phyloP scores from a whole-genome alignment of 2,329 filamentous ascomycete species.

The Colletotrichum coccodes region DNA sequence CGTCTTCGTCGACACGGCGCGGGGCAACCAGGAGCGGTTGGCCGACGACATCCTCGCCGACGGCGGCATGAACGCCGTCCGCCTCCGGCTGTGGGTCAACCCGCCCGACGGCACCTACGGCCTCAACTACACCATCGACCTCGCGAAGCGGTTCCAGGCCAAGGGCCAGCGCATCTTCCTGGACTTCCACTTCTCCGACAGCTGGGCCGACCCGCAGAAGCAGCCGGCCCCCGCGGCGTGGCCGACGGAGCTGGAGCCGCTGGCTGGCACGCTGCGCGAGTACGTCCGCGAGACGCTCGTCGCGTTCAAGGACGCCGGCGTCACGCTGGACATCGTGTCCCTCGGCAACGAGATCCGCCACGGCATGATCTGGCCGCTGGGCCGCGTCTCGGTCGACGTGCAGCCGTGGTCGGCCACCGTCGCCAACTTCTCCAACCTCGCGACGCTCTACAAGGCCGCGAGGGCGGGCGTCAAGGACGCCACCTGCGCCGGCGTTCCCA shows the following conservation, averaged over 20 bases:
- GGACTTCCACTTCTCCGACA: constrained; percentile 45
- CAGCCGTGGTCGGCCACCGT: constrained; percentile 42
- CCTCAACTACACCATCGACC: constrained; percentile 37
- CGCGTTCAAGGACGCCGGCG: constrained; percentile 48
- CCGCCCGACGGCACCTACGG: constrained; percentile 29
- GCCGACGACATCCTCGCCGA: constrained; percentile 30
- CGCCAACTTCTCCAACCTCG: constrained; percentile 43
- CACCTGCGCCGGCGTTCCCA: constrained; percentile 33
- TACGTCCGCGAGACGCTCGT: constrained; percentile 49
- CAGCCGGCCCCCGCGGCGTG: constrained; percentile 45
- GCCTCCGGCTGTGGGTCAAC: constrained; percentile 28
- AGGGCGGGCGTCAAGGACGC: constrained; percentile 24
- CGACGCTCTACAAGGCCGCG: constrained; percentile 40
- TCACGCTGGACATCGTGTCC: constrained; percentile 49
- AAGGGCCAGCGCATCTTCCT: constrained; percentile 49
- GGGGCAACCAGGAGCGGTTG: constrained; percentile 15
- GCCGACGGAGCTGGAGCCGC: constrained; percentile 42
- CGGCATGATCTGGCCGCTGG: constrained; percentile 46
- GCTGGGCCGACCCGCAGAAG: constrained; percentile 48
- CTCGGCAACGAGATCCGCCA: constrained; percentile 48
- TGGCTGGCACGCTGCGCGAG: constrained; percentile 41
- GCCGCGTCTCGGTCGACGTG: constrained; percentile 44
- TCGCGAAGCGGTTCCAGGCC: constrained; percentile 45
- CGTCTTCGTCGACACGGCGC: constrained; percentile 26
- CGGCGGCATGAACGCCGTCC: constrained; percentile 29